Percentiles rank a stretch among this genome's conserved stretches.
These are phyloP conservation scores for Parmelia sp. DNA, from an alignment of 495 filamentous ascomycete genomes.

Conservation along the genomic window DNA sequence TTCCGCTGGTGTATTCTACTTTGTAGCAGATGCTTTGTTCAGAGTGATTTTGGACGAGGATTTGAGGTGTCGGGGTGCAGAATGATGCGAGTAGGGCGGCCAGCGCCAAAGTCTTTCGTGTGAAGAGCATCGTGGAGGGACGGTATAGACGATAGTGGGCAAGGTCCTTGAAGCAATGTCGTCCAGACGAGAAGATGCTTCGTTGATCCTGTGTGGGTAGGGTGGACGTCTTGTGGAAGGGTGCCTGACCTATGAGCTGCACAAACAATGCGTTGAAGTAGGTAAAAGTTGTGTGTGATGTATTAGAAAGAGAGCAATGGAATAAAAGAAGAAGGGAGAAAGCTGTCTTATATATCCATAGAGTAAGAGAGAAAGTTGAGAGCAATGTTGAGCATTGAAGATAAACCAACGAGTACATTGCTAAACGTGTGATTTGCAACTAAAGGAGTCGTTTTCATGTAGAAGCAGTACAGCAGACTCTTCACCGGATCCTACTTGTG, in stretches of 20 bases:
- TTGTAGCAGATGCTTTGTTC: slow-evolving; percentile 17
- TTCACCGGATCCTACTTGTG: background rate
- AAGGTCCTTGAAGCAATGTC: background rate
- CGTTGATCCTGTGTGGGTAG: background rate
- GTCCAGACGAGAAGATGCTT: background rate
- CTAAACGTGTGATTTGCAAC: background rate
- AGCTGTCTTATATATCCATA: background rate
- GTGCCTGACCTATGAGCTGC: background rate
- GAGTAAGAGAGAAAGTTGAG: background rate
- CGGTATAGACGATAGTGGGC: background rate
- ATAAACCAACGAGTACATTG: background rate
- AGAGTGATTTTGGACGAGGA: slow-evolving; percentile 16
- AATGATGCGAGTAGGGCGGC: background rate
- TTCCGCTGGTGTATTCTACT: slow-evolving; percentile 17
- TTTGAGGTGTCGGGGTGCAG: background rate
- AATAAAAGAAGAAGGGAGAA: background rate
- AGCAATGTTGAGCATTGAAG: background rate
- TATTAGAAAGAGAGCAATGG: background rate
- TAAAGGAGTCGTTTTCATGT: background rate
- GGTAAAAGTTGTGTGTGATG: background rate
- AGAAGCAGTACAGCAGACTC: background rate
- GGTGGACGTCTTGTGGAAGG: background rate
- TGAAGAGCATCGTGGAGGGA: background rate
- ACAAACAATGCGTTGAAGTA: background rate
- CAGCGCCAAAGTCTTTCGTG: background rate